phyloP scores from a whole-genome alignment of 1,284 basidiomycete genomes.

The Kwoniella shivajii region DNA sequence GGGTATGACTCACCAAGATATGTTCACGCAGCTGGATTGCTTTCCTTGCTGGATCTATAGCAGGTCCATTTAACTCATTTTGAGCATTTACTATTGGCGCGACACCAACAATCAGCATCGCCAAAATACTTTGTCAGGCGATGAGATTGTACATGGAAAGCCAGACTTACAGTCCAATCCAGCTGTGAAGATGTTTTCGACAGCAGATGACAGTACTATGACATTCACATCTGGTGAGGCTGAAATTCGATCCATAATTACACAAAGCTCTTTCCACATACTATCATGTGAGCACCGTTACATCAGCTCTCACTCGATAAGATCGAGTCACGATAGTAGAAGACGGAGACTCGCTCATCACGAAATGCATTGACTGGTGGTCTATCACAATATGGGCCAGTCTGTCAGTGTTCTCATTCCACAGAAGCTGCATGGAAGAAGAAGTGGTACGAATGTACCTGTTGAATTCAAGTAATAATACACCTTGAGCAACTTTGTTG shows the following conservation, averaged over 20 bases:
- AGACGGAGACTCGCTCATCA: slow-evolving; percentile 58
- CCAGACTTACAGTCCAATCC: slow-evolving; percentile 72
- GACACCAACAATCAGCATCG: no score
- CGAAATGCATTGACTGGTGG: slow-evolving; percentile 76
- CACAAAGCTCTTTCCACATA: slow-evolving; percentile 71
- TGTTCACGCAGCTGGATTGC: slow-evolving; percentile 60
- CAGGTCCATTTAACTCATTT: slow-evolving; percentile 15
- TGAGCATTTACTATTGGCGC: slow-evolving; percentile 29
- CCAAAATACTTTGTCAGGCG: no score
- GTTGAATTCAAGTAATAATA: slow-evolving; percentile 52
- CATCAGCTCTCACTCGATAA: background rate
- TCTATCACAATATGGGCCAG: slow-evolving; percentile 56
- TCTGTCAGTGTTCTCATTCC: background rate
- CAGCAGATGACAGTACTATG: slow-evolving; percentile 69
- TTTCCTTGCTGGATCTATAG: slow-evolving; percentile 61
- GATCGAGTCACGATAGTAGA: background rate
- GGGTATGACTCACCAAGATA: slow-evolving; percentile 56
- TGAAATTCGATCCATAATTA: slow-evolving; percentile 64
- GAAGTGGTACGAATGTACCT: slow-evolving; percentile 31
- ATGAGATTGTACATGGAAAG: no score
- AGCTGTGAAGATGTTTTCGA: slow-evolving; percentile 75
- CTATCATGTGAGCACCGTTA: slow-evolving; percentile 56
- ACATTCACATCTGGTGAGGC: slow-evolving; percentile 65
- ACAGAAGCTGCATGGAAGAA: no score
- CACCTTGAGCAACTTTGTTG: slow-evolving; percentile 36